Conservation (phyloP, 768 basidiomycete species). For the Collybia nuda region DNA sequence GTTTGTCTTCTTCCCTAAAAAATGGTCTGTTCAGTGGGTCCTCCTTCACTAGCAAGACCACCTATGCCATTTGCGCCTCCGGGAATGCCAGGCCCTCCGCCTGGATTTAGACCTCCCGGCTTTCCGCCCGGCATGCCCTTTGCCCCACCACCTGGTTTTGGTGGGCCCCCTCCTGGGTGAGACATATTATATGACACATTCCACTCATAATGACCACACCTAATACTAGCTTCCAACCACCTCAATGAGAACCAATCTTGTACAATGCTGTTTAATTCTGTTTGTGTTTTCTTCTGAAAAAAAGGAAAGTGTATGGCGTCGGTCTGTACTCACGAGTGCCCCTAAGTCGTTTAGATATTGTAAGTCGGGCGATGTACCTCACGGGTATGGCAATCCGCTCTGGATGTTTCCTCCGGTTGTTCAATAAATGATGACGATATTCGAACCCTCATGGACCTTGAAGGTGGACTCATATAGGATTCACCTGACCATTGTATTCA, state of each 20-base stretch:
- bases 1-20: conserved; percentile 12
- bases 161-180: conserved; percentile 84
- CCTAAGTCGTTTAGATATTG: conserved; percentile 9
- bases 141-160: conserved; percentile 79
- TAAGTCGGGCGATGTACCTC: conserved; percentile 14
- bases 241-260: conserved; percentile 27
- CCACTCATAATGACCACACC: conserved; percentile 13
- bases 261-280: neutral
- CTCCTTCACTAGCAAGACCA: conserved; percentile 61
- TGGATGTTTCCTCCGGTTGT: neutral
- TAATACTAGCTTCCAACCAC: conserved; percentile 48
- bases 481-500: too few relatives aligned
- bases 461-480: neutral
- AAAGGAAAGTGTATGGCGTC: conserved; percentile 13
- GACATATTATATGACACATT: conserved; percentile 16
- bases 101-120: conserved; percentile 82
- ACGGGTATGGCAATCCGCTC: conserved; percentile 5
- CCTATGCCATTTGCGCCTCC: conserved; percentile 69
- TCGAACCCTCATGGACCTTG: conserved; percentile 2
- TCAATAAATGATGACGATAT: conserved; percentile 10
- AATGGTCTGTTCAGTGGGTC: conserved; percentile 46
- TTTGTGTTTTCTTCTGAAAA: conserved; percentile 7
- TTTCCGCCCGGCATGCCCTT: conserved; percentile 83
- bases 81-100: conserved; percentile 85
- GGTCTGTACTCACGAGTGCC: conserved; percentile 7